Evolutionary conservation across 2,329 filamentous ascomycete genomes (phyloP), one percentile per base, ranked within the genome.

Genomic region (Xylariomycetidae sp.): DNA sequence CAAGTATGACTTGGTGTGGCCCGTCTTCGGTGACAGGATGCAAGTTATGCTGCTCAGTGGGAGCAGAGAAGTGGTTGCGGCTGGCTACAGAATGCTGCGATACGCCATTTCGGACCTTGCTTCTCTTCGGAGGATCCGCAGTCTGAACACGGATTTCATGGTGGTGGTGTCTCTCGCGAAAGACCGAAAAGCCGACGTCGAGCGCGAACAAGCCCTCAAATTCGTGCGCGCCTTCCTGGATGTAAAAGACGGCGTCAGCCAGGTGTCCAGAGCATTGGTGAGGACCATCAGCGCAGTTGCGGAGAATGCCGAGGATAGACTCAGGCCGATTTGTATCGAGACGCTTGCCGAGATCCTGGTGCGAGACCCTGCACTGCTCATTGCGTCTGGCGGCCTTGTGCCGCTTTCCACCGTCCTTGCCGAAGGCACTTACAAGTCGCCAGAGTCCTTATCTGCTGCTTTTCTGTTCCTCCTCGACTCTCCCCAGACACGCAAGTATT

Each of bases 1-100:
- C 37, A 98, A 98, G 56, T 95, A 96, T 57, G 93, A 98, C 59
- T 66, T 98, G 30, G 89, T 87, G 2, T 98, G 92, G 92, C 85
- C 88, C 4, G 81, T 94, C 2, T 98, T 98, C 60, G 92, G 93
- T 2, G 64, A 93, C 30, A 77, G 92, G 26, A 89, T 96, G 68
- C 92, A 98, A 61, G 81, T 86, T 47, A 93, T 98, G 86, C 79
- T 98, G 15, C 68, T 98, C 36, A 95, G 90, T 54, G 90, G 95
- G 48, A 95, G 85, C 57, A 79, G 90, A 46, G 93, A 98, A 64
- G 90, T 96, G 9, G 87, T 95, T 16, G 92, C 92, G 17, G 87
- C 92, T 26, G 92, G 87, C 1, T 98, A 96, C 59, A 76, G 92
- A 42, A 83, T 96, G 61, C 89, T 88, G 39, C 78, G 92, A 57